Evolutionary conservation across 352 stramenopile species (phyloP).

Genomic region (Globisporangium rhizosaccharum): DNA sequence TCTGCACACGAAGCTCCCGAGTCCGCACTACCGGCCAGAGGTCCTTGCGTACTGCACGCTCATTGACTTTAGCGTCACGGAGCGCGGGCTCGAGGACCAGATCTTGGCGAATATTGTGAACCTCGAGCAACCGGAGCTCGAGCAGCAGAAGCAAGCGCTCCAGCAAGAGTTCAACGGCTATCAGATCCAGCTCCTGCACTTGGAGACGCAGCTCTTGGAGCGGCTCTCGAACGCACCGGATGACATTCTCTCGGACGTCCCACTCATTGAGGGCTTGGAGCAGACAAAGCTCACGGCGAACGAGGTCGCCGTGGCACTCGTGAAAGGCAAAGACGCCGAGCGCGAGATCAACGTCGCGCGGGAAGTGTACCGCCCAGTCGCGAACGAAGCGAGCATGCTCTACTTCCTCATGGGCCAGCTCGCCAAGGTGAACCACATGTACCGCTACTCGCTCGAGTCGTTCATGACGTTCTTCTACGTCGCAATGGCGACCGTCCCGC

Average conservation of each 20-base stretch:
- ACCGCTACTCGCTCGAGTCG: conserved; percentile 90
- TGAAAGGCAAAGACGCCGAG: conserved; percentile 85
- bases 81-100: conserved; percentile 88
- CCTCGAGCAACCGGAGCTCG: conserved; percentile 85
- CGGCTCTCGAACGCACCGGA: conserved; percentile 88
- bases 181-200: conserved; percentile 87
- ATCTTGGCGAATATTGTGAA: conserved; percentile 87
- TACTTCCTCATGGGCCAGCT: conserved; percentile 92
- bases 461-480: conserved; percentile 88
- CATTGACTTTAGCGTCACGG: conserved; percentile 93
- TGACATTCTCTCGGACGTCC: conserved; percentile 89
- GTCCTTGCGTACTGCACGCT: conserved; percentile 91
- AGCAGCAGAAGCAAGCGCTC: conserved; percentile 86
- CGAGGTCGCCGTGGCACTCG: conserved; percentile 80
- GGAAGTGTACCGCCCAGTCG: conserved; percentile 88
- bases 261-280: conserved; percentile 90
- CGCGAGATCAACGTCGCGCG: conserved; percentile 88
- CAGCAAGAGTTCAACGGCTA: conserved; percentile 90
- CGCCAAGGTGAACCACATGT: conserved; percentile 90
- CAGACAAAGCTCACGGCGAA: conserved; percentile 87
- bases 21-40: conserved; percentile 90
- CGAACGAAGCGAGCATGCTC: conserved; percentile 85
- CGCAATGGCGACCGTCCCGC: conserved; percentile 63
- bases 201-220: conserved; percentile 89
- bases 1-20: conserved; percentile 90